Conservation (phyloP, 1,284 basidiomycete genomes). For the Heterobasidion occidentale region DNA sequence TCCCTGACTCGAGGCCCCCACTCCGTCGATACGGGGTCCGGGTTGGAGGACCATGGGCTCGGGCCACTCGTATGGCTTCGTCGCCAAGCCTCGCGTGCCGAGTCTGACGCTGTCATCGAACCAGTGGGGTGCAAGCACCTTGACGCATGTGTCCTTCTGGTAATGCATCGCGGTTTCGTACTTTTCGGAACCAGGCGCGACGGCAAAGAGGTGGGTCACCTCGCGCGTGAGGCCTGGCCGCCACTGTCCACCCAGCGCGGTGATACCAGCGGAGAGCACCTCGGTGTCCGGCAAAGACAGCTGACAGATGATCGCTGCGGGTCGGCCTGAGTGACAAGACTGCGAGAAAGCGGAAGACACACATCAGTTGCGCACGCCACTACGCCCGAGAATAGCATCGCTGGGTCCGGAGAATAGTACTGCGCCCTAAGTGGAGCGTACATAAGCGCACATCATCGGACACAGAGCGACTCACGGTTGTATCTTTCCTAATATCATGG, state of each 20-base stretch:
- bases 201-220: conserved; percentile 78
- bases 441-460: not conserved
- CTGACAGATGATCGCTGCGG: conserved; percentile 19
- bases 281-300: conserved; percentile 60
- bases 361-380: conserved; percentile 65
- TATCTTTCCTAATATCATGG: conserved; percentile 44
- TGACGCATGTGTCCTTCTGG: conserved; percentile 44
- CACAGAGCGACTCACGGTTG: conserved; percentile 40
- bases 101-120: conserved; percentile 73
- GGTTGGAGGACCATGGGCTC: conserved; percentile 43
- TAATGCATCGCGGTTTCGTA: conserved; percentile 59
- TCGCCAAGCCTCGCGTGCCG: conserved; percentile 46
- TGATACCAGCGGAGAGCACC: conserved; percentile 64
- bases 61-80: conserved; percentile 68
- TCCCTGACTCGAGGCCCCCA: conserved; percentile 1
- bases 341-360: conserved; percentile 12
- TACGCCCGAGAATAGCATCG: conserved; percentile 77
- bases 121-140: conserved; percentile 73
- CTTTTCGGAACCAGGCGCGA: conserved; percentile 41
- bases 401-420: conserved; percentile 70
- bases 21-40: conserved; percentile 7
- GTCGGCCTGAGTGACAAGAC: conserved; percentile 3
- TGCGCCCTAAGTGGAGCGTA: conserved; percentile 20
- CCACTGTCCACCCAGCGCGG: conserved; percentile 79
- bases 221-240: conserved; percentile 69